These are phyloP conservation scores for Rhizopus stolonifer DNA, from an alignment of 371 early-diverging fungal genomes.

Conservation along the genomic window DNA sequence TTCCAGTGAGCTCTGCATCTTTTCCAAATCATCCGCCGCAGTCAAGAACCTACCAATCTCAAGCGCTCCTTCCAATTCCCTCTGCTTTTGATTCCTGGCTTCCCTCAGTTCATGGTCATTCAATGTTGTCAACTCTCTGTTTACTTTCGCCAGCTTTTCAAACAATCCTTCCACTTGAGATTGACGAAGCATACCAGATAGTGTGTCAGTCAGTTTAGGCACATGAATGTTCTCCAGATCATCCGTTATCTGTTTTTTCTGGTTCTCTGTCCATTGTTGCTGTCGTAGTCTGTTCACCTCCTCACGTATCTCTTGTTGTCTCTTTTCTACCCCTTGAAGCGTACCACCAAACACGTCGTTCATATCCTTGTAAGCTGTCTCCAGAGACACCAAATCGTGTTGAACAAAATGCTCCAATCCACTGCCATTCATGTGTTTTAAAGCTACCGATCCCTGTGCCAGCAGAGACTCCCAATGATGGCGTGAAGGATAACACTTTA, in stretches of 20 bases:
- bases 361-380: conserved; percentile 1
- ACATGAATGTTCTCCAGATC: conserved; percentile 3
- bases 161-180: conserved; percentile 7
- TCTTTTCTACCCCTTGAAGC: conserved; percentile 2
- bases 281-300: too few species aligned
- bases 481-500: conserved; percentile 9
- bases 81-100: conserved; percentile 17
- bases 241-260: conserved; percentile 8
- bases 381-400: background rate
- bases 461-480: conserved; percentile 20
- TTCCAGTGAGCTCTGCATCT: conserved; percentile 38
- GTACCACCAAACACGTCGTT: background rate
- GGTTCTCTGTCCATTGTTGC: conserved; percentile 14
- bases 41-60: conserved; percentile 30
- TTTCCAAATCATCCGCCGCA: conserved; percentile 36
- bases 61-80: conserved; percentile 22
- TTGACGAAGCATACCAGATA: conserved; percentile 13
- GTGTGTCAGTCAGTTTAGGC: background rate
- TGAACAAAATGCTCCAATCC: background rate
- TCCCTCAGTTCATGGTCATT: conserved; percentile 15
- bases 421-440: background rate
- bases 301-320: conserved; percentile 12
- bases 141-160: background rate
- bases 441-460: background rate
- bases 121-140: conserved; percentile 13